A percentile compares a stretch with the other conserved stretches of the same genome.
Evolutionary conservation across 1,284 basidiomycete species (phyloP).

Genomic region (Trichosporon sp.): DNA sequence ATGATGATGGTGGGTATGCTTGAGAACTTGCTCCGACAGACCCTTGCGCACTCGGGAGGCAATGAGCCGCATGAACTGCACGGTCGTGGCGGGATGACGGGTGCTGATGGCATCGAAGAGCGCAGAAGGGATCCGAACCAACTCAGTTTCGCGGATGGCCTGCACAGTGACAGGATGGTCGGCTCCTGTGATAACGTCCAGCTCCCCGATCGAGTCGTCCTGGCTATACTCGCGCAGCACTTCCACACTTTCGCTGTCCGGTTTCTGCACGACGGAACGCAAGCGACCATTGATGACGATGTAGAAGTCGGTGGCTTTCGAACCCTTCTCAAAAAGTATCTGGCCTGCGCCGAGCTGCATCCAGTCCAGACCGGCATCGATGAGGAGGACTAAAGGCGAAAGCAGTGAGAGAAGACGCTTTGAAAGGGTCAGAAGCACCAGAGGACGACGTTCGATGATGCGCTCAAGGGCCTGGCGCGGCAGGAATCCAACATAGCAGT

Average conservation of each 20-base stretch:
- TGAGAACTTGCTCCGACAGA: slow-evolving; percentile 55
- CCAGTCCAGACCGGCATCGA: slow-evolving; percentile 97
- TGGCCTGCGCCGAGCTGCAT: slow-evolving; percentile 91
- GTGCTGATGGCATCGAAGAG: slow-evolving; percentile 95
- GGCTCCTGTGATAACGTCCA: slow-evolving; percentile 97
- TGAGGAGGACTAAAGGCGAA: slow-evolving; percentile 91
- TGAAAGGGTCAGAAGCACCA: slow-evolving; percentile 91
- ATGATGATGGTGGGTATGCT: slow-evolving; percentile 8
- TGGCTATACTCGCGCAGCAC: slow-evolving; percentile 94
- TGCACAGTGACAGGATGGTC: slow-evolving; percentile 84
- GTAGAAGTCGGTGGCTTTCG: slow-evolving; percentile 88
- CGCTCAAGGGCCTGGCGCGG: slow-evolving; percentile 83
- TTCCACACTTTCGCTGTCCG: slow-evolving; percentile 61
- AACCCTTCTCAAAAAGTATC: slow-evolving; percentile 72
- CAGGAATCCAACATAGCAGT: slow-evolving; percentile 92
- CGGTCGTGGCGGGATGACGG: slow-evolving; percentile 87
- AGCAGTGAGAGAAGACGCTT: slow-evolving; percentile 91
- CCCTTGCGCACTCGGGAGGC: slow-evolving; percentile 85
- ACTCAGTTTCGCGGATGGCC: slow-evolving; percentile 94
- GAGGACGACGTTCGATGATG: slow-evolving; percentile 86
- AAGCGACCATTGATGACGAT: slow-evolving; percentile 94
- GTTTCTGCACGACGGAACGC: slow-evolving; percentile 64
- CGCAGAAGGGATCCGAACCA: slow-evolving; percentile 96
- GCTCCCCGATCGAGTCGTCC: slow-evolving; percentile 64
- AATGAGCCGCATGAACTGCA: slow-evolving; percentile 91